phyloP scores from a whole-genome alignment of 176 grass and related monocot species.

The Lolium rigidum region DNA sequence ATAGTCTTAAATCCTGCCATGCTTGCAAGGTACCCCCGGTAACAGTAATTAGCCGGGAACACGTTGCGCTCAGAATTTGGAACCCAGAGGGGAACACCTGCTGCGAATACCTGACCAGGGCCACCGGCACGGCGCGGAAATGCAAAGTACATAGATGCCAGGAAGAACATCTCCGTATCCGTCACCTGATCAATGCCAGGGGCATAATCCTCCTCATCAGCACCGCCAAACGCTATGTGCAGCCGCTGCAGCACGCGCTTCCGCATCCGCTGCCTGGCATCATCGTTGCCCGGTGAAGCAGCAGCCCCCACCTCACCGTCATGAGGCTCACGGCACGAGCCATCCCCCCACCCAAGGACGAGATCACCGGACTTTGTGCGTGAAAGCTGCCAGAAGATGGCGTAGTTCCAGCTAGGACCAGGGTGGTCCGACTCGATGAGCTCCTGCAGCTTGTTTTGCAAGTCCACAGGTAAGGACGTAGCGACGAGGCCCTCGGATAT shows the following conservation, averaged over 20 bases:
- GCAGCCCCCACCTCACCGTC: constrained; percentile 55
- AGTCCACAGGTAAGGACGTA: constrained; percentile 55
- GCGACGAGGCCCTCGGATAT: constrained; percentile 78
- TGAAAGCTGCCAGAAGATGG: constrained; percentile 95
- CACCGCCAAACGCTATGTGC: constrained; percentile 69
- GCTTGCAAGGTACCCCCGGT: constrained; percentile 76
- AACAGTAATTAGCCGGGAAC: constrained; percentile 79
- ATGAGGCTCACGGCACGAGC: constrained; percentile 75
- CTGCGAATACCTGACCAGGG: constrained; percentile 74
- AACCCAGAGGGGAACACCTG: constrained; percentile 79
- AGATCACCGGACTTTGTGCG: constrained; percentile 80
- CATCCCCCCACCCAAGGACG: constrained; percentile 94
- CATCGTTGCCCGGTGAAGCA: constrained; percentile 46
- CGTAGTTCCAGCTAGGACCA: constrained; percentile 86
- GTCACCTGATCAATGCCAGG: constrained; percentile 88
- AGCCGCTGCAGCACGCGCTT: constrained; percentile 78
- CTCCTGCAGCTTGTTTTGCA: constrained; percentile 87
- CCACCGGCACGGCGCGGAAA: constrained; percentile 75
- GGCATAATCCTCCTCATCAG: constrained; percentile 85
- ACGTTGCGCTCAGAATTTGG: constrained; percentile 53
- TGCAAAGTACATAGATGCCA: constrained; percentile 96
- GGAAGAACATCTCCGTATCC: constrained; percentile 93
- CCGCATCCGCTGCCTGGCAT: constrained; percentile 58
- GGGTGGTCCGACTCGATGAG: constrained; percentile 71
- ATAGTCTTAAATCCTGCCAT: constrained; percentile 81